Evolutionary conservation across 345 rosid species (phyloP).

Genomic region (Excoecaria agallocha): DNA sequence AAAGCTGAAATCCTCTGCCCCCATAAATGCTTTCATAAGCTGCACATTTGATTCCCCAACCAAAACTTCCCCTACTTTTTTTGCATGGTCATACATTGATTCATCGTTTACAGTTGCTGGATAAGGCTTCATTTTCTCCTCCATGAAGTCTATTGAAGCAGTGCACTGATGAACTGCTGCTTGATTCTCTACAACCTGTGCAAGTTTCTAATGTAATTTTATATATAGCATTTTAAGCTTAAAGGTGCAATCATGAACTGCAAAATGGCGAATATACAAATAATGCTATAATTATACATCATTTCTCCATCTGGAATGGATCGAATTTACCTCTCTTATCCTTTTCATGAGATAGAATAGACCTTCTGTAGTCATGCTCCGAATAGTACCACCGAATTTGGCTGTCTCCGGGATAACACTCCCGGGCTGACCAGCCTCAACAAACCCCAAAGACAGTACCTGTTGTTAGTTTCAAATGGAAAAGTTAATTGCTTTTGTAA

Average conservation of each 20-base stretch:
- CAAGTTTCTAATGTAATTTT: no score
- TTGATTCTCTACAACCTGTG: conserved; percentile 46
- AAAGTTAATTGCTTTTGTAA: no score
- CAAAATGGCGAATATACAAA: no score
- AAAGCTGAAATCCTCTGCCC: conserved; percentile 65
- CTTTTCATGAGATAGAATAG: conserved; percentile 37
- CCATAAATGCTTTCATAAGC: conserved; percentile 37
- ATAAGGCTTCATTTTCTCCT: conserved; percentile 39
- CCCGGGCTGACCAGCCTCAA: conserved; percentile 40
- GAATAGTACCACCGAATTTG: conserved; percentile 48
- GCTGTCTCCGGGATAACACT: conserved; percentile 47
- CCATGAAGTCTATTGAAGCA: conserved; percentile 49
- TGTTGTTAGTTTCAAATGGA: neutral
- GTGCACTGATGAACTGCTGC: conserved; percentile 47
- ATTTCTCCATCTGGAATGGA: no score
- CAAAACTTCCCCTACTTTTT: conserved; percentile 39
- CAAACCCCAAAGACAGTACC: conserved; percentile 38
- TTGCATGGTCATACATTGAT: conserved; percentile 42
- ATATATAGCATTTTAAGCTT: neutral
- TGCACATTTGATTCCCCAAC: conserved; percentile 44
- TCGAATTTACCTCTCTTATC: conserved; percentile 37
- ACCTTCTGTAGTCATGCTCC: conserved; percentile 48
- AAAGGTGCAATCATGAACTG: no score
- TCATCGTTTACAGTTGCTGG: conserved; percentile 48
- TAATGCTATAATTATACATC: no score